Base-by-base conservation (phyloP, 495 filamentous ascomycete species). In the Hypoxylon fuscum region DNA sequence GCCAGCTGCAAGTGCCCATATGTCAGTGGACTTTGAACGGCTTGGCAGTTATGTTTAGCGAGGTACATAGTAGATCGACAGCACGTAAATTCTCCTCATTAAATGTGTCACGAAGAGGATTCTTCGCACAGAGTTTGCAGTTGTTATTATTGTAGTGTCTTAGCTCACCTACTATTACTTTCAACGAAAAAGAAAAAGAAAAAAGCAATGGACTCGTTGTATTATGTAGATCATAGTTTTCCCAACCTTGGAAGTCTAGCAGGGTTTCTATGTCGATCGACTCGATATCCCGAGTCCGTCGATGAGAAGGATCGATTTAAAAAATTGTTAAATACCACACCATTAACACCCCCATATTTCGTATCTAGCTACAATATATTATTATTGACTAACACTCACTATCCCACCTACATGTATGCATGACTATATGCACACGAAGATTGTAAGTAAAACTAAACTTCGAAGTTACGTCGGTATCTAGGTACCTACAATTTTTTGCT, bases 251-350 rank as follows among this genome's bases (percentile, higher is more conserved):
- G 50, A 34, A 21, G 40, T 4, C 15, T 17, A 14, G 15, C 50
- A 59, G 45, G 63, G 56, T 43, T 60, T 61, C 56, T 50, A 53
- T 61, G 63, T 43, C 48, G 40, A 66, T 66, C 63, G 41, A 56
- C 51, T 61, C 53, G 62, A 66, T 40, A 46, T 57, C 57, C 62
- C 62, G 63, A 66, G 63, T 66, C 56, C 41, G 38, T 55, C 62
- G 46, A 66, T 56, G 51, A 52, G 38, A 51, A 47, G 57, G 55
- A 56, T 66, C 50, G 29, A 46, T 47, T 31, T 20, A 55, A 21
- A 51, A 54, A 41, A 58, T 47, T 22, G 41, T 54, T 54, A 11
- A 29, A 55, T 44, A 42, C 34, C 27, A 11, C 25, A 8, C 21
- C 27, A 45, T 27, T n/a, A 43, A 27, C 23, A 15, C 50, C 27